Percentiles rank a stretch among this genome's conserved stretches.
Conservation (phyloP, 2,329 filamentous ascomycete genomes). For the Botryotinia globosa region DNA sequence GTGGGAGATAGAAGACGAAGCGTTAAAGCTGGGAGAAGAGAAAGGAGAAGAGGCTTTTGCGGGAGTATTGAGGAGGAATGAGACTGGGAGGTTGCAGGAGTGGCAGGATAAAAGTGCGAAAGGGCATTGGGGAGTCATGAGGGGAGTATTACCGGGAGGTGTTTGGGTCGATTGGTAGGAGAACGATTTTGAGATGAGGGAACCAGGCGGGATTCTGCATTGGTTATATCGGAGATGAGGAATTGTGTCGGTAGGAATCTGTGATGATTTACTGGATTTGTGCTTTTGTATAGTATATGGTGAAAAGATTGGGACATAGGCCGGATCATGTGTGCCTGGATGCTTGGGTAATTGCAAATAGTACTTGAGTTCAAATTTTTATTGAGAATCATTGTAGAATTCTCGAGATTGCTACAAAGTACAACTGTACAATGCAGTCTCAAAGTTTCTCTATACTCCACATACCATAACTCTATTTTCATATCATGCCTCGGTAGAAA, state of each 20-base stretch:
- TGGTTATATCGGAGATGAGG: background rate
- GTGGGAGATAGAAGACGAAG: conserved; percentile 56
- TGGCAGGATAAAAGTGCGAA: conserved; percentile 75
- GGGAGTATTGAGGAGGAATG: conserved; percentile 57
- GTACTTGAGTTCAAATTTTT: too few species aligned
- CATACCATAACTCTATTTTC: background rate
- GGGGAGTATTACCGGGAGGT: conserved; percentile 68
- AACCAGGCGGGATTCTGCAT: background rate
- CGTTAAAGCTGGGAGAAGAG: conserved; percentile 31
- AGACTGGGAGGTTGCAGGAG: conserved; percentile 63
- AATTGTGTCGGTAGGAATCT: background rate
- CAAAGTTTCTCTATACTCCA: background rate
- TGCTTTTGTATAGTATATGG: background rate
- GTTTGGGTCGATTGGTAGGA: conserved; percentile 87
- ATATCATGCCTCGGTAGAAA: background rate
- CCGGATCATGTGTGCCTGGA: background rate
- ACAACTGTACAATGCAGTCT: background rate
- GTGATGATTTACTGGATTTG: background rate
- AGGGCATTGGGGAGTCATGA: conserved; percentile 91
- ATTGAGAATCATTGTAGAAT: background rate
- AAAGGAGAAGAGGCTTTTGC: conserved; percentile 41
- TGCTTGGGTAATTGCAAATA: background rate
- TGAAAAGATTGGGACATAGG: background rate
- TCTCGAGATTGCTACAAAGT: background rate
- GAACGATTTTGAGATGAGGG: background rate